These are phyloP conservation scores for Myriosclerotinia scirpicola DNA, from an alignment of 2,329 filamentous ascomycete genomes.

Conservation along the genomic window DNA sequence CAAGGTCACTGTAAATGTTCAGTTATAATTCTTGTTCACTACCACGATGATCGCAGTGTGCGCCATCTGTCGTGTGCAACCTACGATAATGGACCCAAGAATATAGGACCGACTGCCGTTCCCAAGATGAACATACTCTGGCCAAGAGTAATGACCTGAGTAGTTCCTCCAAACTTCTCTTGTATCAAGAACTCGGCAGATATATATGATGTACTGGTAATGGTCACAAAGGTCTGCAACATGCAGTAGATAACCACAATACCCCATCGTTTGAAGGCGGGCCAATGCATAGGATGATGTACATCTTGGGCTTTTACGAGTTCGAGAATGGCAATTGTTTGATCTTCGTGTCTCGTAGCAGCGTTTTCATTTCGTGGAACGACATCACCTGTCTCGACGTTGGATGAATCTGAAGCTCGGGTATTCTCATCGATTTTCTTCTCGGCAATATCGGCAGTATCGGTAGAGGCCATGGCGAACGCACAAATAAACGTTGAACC, in stretches of 20 bases:
- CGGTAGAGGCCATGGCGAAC: slow-evolving; percentile 19
- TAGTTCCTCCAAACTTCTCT: slow-evolving; percentile 43
- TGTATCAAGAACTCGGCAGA: slow-evolving; percentile 43
- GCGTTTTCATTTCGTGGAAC: slow-evolving; percentile 19
- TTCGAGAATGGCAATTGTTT: slow-evolving; percentile 33
- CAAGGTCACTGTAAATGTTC: slow-evolving; percentile 42
- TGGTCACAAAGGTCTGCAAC: slow-evolving; percentile 43
- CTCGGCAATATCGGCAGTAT: slow-evolving; percentile 22
- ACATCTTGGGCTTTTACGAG: slow-evolving; percentile 35
- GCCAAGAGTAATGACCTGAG: slow-evolving; percentile 44
- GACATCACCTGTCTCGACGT: slow-evolving; percentile 15
- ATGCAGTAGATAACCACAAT: slow-evolving; percentile 34
- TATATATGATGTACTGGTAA: slow-evolving; percentile 39
- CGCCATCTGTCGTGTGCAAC: slow-evolving; percentile 28
- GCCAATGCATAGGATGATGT: slow-evolving; percentile 38
- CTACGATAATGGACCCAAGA: slow-evolving; percentile 45
- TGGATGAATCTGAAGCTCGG: slow-evolving; percentile 16
- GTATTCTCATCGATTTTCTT: slow-evolving; percentile 15
- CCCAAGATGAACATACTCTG: slow-evolving; percentile 48
- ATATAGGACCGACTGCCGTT: slow-evolving; percentile 45
- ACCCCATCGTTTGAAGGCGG: slow-evolving; percentile 34
- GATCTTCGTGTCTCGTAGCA: slow-evolving; percentile 19
- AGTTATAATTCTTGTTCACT: slow-evolving; percentile 18
- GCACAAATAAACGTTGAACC: slow-evolving; percentile 10
- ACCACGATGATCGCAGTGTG: slow-evolving; percentile 10